Base-by-base conservation (phyloP, 2,329 filamentous ascomycete genomes). In the Mycosphaerella sp. region DNA sequence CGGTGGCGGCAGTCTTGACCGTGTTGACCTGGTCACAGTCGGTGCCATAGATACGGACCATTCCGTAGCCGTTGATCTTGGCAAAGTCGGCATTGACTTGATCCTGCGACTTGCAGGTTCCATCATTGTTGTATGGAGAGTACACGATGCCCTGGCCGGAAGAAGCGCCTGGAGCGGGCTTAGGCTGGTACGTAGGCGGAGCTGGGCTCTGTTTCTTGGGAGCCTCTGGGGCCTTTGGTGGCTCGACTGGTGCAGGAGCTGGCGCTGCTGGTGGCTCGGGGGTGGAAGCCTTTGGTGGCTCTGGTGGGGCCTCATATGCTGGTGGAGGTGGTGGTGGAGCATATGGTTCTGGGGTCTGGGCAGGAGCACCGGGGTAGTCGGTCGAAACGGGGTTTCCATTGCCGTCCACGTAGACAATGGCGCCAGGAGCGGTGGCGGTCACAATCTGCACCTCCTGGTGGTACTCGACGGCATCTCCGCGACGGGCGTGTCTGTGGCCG, bases 31-130 rank as follows among this genome's bases (percentile, higher is more conserved):
- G 86, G 64, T 88, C 74, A 70, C 89, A 95, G 69, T 90, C 87
- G 54, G 83, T 82, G 49, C 89, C 89, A 67, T 95, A 95, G 66
- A 87, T 80, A 48, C 90, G 86, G 51, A 95, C 74, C 36, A 83
- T 70, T 14, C 76, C 76, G 70, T 86, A 90, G 11, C 73, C 74
- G 29, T 82, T 74, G 48, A 83, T 72, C 45, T 71, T 72, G 12
- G 73, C 72, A 62, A 93, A 80, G 64, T 95, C 89, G 17, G 72
- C 67, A 56, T 80, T 74, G 48, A 95, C 78, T 62, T 88, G 74
- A 1, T 74, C 71, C 50, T 78, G 73, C 5, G 78, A 74, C 70
- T 92, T 93, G 78, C 89, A 95, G 53, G 71, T 71, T 31, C 79
- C 75, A 55, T 80, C 76, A 43, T 63, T 67, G 49, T 74, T 76